Percentiles rank a stretch among this genome's conserved stretches.
These are phyloP conservation scores for Saprolegnia diclina DNA, from an alignment of 352 stramenopile species.

Conservation along the genomic window DNA sequence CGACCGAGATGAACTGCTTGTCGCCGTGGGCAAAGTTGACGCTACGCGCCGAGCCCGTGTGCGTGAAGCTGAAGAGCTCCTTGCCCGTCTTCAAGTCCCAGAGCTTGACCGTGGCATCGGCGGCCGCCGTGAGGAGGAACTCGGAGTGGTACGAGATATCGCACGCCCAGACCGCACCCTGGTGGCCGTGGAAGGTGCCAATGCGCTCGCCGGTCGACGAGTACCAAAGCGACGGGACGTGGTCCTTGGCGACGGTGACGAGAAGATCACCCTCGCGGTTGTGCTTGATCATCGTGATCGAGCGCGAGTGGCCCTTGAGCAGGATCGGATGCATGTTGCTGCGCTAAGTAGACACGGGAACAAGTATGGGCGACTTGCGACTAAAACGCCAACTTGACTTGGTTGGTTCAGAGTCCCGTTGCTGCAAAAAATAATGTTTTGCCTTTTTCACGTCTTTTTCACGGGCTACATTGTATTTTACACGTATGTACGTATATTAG, in stretches of 20 bases:
- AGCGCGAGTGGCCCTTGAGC: constrained; percentile 98
- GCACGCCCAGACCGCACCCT: constrained; percentile 96
- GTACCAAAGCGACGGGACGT: constrained; percentile 96
- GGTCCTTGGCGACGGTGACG: constrained; percentile 95
- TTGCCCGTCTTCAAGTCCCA: constrained; percentile 89
- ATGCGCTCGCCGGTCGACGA: constrained; percentile 93
- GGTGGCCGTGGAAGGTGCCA: constrained; percentile 95
- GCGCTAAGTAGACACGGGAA: not conserved
- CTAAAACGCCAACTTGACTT: not conserved
- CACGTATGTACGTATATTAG: not conserved
- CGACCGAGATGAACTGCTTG: constrained; percentile 76
- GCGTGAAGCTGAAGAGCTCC: constrained; percentile 79
- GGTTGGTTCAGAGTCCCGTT: constrained; percentile 12
- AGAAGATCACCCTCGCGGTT: constrained; percentile 98
- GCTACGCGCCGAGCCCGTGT: constrained; percentile 72
- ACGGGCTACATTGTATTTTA: not conserved
- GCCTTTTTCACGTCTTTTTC: constrained; percentile 11
- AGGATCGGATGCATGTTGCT: constrained; percentile 92
- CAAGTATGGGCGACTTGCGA: not conserved
- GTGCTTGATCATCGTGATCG: constrained; percentile 98
- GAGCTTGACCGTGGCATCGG: constrained; percentile 89
- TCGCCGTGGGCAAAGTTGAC: constrained; percentile 86
- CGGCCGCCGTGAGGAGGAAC: constrained; percentile 92
- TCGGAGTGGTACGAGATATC: constrained; percentile 92
- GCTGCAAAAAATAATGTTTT: constrained; percentile 8